phyloP scores from a whole-genome alignment of 2,329 filamentous ascomycete genomes.

The Lachnellula subtilissima region DNA sequence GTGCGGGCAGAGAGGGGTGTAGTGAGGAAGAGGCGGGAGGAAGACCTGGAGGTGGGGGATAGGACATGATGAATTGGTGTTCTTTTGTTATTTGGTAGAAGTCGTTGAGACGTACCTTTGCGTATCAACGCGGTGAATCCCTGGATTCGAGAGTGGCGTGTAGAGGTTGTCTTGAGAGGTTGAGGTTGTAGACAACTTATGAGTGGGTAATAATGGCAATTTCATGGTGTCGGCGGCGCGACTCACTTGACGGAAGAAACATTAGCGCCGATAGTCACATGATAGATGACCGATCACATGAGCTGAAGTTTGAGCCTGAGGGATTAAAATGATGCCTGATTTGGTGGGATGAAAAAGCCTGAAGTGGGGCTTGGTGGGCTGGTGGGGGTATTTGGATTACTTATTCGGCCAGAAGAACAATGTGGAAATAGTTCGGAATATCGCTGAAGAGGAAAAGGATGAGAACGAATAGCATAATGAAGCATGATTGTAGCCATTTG shows the following conservation, averaged over 20 bases:
- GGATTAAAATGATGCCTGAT: not conserved
- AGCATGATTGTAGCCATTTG: too few species aligned
- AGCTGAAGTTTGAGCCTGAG: not conserved
- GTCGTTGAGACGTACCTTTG: conserved; percentile 35
- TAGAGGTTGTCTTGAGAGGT: not conserved
- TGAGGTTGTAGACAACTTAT: not conserved
- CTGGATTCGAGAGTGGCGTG: not conserved
- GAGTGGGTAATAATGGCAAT: not conserved
- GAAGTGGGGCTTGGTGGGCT: not conserved
- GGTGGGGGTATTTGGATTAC: not conserved
- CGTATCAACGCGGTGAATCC: conserved; percentile 25
- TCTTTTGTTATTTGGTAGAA: conserved; percentile 25
- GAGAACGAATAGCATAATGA: too few species aligned
- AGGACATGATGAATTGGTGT: conserved; percentile 68
- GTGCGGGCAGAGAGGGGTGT: conserved; percentile 68
- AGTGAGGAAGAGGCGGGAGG: conserved; percentile 35
- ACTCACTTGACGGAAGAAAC: not conserved
- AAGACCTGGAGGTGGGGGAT: conserved; percentile 79
- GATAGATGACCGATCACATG: not conserved
- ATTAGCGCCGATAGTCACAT: not conserved
- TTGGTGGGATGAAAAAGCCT: conserved; percentile 2
- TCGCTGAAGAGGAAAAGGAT: too few species aligned
- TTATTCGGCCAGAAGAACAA: not conserved
- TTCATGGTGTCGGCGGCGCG: too few species aligned
- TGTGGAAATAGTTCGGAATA: not conserved